phyloP scores from a whole-genome alignment of 352 stramenopile species.

The Phytophthora citrophthora region DNA sequence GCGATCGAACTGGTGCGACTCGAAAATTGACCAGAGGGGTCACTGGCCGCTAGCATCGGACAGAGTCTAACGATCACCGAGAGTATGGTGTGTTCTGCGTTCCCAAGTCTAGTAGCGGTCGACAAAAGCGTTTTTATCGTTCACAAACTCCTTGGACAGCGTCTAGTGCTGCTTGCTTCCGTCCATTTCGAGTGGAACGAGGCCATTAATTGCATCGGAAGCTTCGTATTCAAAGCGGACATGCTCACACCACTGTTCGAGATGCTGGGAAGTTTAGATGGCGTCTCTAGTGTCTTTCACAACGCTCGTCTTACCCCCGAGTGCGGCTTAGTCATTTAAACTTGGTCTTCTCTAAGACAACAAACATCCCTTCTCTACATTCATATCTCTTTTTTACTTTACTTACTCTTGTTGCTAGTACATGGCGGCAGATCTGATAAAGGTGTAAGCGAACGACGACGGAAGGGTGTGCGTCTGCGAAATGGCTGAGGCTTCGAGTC shows the following conservation, averaged over 20 bases:
- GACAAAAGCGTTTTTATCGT: not conserved
- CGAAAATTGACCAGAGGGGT: not conserved
- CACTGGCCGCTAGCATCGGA: not conserved
- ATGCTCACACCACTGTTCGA: not conserved
- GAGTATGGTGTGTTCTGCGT: not conserved
- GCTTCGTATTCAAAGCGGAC: not conserved
- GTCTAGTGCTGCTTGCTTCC: not conserved
- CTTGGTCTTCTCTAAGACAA: no score
- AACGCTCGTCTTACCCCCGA: not conserved
- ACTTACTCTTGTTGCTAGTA: slow-evolving; percentile 3
- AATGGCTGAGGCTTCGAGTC: slow-evolving; percentile 19
- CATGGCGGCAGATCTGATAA: slow-evolving; percentile 12
- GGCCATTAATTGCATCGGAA: not conserved
- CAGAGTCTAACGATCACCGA: not conserved
- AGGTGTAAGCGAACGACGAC: slow-evolving; percentile 19
- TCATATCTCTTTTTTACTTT: slow-evolving; percentile 1
- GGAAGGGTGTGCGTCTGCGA: slow-evolving; percentile 27
- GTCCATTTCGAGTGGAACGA: not conserved
- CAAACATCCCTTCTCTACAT: not conserved
- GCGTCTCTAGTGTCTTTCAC: not conserved
- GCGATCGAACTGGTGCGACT: not conserved
- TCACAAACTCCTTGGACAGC: not conserved
- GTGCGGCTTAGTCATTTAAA: not conserved
- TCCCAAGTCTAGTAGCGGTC: not conserved
- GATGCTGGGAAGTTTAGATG: not conserved